phyloP scores from a whole-genome alignment of 331 rosid genomes.

The Ulmus americana region DNA sequence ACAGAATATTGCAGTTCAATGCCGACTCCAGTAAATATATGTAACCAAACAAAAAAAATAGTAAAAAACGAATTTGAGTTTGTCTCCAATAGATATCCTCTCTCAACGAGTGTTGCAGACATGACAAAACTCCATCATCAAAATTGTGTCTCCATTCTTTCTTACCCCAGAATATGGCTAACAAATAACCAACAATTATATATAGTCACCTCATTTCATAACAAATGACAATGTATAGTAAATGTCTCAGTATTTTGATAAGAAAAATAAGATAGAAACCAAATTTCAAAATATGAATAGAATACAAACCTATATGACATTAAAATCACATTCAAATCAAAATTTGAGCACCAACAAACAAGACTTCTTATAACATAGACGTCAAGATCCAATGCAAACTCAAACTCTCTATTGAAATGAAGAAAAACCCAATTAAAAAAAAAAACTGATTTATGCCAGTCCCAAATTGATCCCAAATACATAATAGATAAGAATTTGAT shows the following conservation, averaged over 20 bases:
- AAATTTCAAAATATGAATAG: background rate
- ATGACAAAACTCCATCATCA: background rate
- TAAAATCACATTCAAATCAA: constrained; percentile 20
- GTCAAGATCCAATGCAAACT: constrained; percentile 48
- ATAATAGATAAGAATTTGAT: background rate
- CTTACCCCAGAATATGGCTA: background rate
- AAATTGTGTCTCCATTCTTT: background rate
- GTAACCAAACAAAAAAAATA: background rate
- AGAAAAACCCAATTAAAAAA: constrained; percentile 16
- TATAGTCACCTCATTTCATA: background rate
- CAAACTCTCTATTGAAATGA: constrained; percentile 17
- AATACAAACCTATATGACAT: constrained; percentile 14
- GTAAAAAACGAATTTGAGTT: background rate
- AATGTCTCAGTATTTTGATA: background rate
- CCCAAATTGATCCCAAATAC: constrained; percentile 17
- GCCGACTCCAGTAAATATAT: background rate
- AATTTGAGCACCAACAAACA: constrained; percentile 19
- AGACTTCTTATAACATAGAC: constrained; percentile 13
- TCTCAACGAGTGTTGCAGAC: no score
- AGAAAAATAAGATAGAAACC: background rate
- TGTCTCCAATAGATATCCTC: background rate
- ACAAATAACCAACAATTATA: background rate
- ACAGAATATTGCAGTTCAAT: background rate
- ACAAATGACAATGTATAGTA: background rate
- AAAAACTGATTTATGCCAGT: constrained; percentile 27